Conservation (phyloP, 129 eudicot genomes). For the Flaveria sonorensis region DNA sequence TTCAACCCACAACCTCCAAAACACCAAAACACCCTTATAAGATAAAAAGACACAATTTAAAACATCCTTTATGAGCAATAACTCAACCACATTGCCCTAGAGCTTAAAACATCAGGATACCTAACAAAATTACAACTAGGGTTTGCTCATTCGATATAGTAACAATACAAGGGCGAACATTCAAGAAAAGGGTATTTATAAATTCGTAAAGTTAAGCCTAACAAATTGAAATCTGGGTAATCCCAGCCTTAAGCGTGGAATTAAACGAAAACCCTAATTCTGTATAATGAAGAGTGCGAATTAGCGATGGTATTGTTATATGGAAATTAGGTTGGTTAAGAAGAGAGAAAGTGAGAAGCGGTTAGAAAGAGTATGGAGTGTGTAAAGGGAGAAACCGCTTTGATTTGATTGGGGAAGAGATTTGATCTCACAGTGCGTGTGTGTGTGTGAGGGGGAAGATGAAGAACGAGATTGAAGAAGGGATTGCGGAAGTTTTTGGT, state of each 20-base stretch:
- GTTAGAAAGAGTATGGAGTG: constrained; percentile 15
- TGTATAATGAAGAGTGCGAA: not conserved
- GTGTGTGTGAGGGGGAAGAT: constrained; percentile 2
- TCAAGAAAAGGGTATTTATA: not conserved
- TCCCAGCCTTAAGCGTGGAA: constrained; percentile 18
- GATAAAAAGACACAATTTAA: constrained; percentile 20
- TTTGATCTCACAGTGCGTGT: not conserved
- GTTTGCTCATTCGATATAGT: constrained; percentile 23
- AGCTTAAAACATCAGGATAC: constrained; percentile 9
- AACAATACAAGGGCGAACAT: not conserved
- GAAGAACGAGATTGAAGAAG: constrained; percentile 1
- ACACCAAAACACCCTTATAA: constrained; percentile 21
- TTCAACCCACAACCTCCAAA: not conserved
- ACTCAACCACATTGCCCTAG: constrained; percentile 18
- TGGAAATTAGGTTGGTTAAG: not conserved
- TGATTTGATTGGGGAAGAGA: constrained; percentile 12
- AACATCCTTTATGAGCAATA: constrained; percentile 16
- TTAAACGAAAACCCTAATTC: constrained; percentile 31
- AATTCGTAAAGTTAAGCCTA: constrained; percentile 3
- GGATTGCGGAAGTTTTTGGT: constrained; percentile 29
- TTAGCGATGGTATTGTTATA: not conserved
- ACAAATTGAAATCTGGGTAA: not conserved
- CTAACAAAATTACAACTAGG: constrained; percentile 16
- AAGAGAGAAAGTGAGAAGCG: constrained; percentile 2
- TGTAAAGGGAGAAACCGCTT: constrained; percentile 4